These are phyloP conservation scores for Podospora pseudoanserina DNA, from an alignment of 495 filamentous ascomycete species.

Conservation along the genomic window DNA sequence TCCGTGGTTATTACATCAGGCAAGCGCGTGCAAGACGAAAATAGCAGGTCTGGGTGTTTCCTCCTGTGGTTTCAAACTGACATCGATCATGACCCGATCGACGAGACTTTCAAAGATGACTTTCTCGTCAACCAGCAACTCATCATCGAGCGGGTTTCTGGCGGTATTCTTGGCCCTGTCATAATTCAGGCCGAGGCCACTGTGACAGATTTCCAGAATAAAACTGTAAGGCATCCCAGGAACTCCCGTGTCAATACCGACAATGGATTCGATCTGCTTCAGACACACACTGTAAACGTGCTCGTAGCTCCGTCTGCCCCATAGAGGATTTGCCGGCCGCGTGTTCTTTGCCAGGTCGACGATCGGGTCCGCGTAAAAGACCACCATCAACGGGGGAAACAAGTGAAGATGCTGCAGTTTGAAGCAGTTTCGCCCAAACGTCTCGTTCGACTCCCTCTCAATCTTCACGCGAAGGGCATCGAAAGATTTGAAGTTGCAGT, in stretches of 20 bases:
- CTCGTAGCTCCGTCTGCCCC: background rate
- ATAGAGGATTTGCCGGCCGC: background rate
- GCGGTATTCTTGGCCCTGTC: background rate
- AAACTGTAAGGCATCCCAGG: background rate
- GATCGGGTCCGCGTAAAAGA: background rate
- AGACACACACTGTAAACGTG: background rate
- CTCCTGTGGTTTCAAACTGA: background rate
- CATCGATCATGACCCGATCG: background rate
- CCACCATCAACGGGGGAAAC: background rate
- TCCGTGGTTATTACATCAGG: background rate
- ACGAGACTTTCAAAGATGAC: slow-evolving; percentile 5
- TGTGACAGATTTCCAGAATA: background rate
- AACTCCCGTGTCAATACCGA: background rate
- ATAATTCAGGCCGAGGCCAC: background rate
- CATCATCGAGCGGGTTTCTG: background rate
- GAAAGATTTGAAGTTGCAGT: background rate
- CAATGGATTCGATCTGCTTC: background rate
- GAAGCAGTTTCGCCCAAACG: background rate
- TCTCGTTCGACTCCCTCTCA: background rate
- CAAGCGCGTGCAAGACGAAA: slow-evolving; percentile 2
- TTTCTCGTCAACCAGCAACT: background rate
- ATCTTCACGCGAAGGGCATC: background rate
- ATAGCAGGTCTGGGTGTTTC: background rate
- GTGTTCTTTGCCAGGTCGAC: background rate
- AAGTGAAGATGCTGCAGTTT: background rate